Evolutionary conservation across 768 basidiomycete genomes (phyloP).

Genomic region (Xerocomellus chrysenteron): DNA sequence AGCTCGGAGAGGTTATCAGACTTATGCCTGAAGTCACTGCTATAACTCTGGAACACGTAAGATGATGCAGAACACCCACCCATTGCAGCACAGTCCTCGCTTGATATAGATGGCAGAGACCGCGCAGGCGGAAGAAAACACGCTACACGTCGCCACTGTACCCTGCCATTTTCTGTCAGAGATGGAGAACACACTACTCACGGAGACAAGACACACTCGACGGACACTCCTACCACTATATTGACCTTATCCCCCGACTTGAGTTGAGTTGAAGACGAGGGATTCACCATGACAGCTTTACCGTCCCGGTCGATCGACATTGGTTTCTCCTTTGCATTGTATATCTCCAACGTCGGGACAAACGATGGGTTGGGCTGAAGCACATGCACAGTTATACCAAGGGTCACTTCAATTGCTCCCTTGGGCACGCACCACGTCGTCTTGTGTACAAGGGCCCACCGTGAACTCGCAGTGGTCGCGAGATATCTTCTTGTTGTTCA

Average conservation of each 20-base stretch:
- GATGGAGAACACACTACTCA: neutral
- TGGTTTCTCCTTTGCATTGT: conserved; percentile 48
- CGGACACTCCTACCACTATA: conserved; percentile 41
- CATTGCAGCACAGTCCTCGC: conserved; percentile 48
- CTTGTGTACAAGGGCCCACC: conserved; percentile 50
- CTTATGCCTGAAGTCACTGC: conserved; percentile 45
- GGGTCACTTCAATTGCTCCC: neutral
- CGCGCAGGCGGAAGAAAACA: conserved; percentile 44
- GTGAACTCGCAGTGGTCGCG: conserved; percentile 56
- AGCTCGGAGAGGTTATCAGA: conserved; percentile 43
- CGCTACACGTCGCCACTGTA: conserved; percentile 51
- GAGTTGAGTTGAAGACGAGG: conserved; percentile 41
- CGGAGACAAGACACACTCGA: conserved; percentile 43
- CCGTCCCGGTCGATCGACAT: conserved; percentile 42
- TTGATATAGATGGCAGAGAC: conserved; percentile 37
- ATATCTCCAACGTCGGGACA: conserved; percentile 48
- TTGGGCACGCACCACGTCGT: conserved; percentile 52
- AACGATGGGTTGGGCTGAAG: conserved; percentile 48
- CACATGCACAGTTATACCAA: neutral
- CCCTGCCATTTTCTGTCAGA: conserved; percentile 33
- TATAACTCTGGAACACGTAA: neutral
- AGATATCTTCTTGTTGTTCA: conserved; percentile 67
- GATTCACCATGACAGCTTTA: conserved; percentile 34
- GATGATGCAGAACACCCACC: conserved; percentile 41
- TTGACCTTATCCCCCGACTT: conserved; percentile 53